Percentiles rank a stretch among this genome's conserved stretches.
phyloP scores from a whole-genome alignment of 1,284 basidiomycete species.

The Spongispora temasekensis region DNA sequence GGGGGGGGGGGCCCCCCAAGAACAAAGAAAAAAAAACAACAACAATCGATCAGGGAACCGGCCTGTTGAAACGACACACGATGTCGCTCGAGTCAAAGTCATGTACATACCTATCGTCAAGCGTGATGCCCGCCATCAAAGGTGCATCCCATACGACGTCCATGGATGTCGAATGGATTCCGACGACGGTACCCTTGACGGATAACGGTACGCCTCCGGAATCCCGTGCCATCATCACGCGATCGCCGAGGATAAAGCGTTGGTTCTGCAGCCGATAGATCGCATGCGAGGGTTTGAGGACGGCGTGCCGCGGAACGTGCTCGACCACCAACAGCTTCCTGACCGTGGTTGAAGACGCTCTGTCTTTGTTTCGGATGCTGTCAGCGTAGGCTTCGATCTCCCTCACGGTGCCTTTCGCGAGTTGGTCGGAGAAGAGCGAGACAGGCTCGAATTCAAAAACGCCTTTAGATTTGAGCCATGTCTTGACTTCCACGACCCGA shows the following conservation, averaged over 20 bases:
- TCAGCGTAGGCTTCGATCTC: slow-evolving; percentile 81
- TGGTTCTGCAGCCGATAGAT: slow-evolving; percentile 91
- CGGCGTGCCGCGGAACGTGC: slow-evolving; percentile 90
- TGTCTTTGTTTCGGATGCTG: slow-evolving; percentile 59
- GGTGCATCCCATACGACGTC: slow-evolving; percentile 97
- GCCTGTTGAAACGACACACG: background rate
- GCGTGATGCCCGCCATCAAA: slow-evolving; percentile 90
- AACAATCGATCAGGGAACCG: background rate
- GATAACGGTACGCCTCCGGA: slow-evolving; percentile 91
- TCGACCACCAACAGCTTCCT: slow-evolving; percentile 92
- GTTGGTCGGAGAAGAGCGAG: slow-evolving; percentile 88
- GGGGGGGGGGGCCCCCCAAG: too few species aligned
- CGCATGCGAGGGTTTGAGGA: slow-evolving; percentile 92
- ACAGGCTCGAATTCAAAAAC: slow-evolving; percentile 92
- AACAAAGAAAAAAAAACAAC: too few species aligned
- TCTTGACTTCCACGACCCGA: slow-evolving; percentile 75
- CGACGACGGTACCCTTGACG: slow-evolving; percentile 93
- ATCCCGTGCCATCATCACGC: slow-evolving; percentile 95
- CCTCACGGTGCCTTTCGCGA: slow-evolving; percentile 83
- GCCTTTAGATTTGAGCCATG: slow-evolving; percentile 87
- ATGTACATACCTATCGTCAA: slow-evolving; percentile 72
- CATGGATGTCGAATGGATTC: slow-evolving; percentile 83
- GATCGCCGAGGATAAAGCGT: slow-evolving; percentile 89
- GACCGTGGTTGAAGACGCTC: slow-evolving; percentile 61
- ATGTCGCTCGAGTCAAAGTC: background rate